These are phyloP conservation scores for Annulohypoxylon moriforme DNA, from an alignment of 495 filamentous ascomycete genomes.

Conservation along the genomic window DNA sequence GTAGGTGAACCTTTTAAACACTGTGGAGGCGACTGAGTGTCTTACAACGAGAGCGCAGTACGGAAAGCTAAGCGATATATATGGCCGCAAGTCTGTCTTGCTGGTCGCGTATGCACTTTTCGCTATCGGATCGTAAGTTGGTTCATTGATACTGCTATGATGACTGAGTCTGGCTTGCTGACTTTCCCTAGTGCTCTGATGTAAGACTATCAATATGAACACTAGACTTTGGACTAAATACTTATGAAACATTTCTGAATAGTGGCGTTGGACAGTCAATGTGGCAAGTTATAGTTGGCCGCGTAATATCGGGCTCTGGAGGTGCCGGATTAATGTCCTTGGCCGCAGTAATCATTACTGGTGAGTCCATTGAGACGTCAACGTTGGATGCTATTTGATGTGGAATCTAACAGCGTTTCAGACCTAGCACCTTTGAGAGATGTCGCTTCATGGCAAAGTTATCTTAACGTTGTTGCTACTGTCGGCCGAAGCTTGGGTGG, in stretches of 20 bases:
- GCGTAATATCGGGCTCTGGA: slow-evolving; percentile 69
- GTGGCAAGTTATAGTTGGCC: slow-evolving; percentile 66
- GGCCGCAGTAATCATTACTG: slow-evolving; percentile 70
- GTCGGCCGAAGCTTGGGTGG: slow-evolving; percentile 73
- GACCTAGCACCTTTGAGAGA: slow-evolving; percentile 75
- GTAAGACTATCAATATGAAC: slow-evolving; percentile 59
- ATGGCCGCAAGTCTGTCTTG: slow-evolving; percentile 58
- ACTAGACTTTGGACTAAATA: slow-evolving; percentile 19
- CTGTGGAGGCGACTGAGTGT: neutral
- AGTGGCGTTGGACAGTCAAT: slow-evolving; percentile 65
- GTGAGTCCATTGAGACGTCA: slow-evolving; percentile 46
- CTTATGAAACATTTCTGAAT: slow-evolving; percentile 1
- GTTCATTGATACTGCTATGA: slow-evolving; percentile 47
- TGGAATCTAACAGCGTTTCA: slow-evolving; percentile 48
- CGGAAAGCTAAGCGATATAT: slow-evolving; percentile 63
- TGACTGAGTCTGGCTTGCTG: slow-evolving; percentile 9
- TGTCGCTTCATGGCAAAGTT: slow-evolving; percentile 73
- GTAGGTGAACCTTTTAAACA: slow-evolving; percentile 45
- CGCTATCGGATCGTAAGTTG: slow-evolving; percentile 56
- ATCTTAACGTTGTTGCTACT: slow-evolving; percentile 72
- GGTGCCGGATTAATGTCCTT: slow-evolving; percentile 68
- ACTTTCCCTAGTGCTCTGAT: slow-evolving; percentile 54
- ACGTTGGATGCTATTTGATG: neutral
- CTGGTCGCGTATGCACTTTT: slow-evolving; percentile 57
- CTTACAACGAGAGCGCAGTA: slow-evolving; percentile 46